Base-by-base conservation (phyloP, 1,284 basidiomycete species). In the Macrocybe sp. region DNA sequence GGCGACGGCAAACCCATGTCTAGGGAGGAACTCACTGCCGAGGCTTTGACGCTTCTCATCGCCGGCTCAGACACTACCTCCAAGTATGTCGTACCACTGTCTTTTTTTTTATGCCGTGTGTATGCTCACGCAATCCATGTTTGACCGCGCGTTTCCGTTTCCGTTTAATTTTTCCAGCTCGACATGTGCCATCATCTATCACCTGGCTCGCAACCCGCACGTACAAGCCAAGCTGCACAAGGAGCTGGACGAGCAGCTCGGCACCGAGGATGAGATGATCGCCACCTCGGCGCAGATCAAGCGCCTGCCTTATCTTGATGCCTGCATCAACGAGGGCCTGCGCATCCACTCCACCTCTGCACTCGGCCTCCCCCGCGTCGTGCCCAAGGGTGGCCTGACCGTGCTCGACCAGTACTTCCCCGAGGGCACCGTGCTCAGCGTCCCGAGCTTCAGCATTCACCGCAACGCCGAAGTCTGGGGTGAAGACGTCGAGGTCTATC, bases 61-160 rank as follows among this genome's bases (percentile, higher is more conserved):
- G 92, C 90, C 30, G 89, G 88, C 2, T 85, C 82, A 7, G 89
- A 91, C 59, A 91, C 88, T 2, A 90, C 88, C 1, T 90, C 89
- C 45, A 92, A 91, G 87, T 88, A 56, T 52, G 80, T 59, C 9
- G 11, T 16, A 12, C 10, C 36, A 28, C 28, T 40, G 37, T 30
- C 36, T 45, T 28, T 6, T 48, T 14, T 44, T 6, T 35, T n/a
- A n/a, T n/a, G n/a, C n/a, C n/a, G n/a, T n/a, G n/a, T n/a, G 22
- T 22, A 2, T 22, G 22, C 22, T 22, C 22, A 22, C 22, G 22
- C 22, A 4, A 22, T 22, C 22, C 2, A 22, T 22, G 22, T 22
- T 22, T 22, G 22, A 22, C 4, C 22, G 4, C 22, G 22, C 22
- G 6, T 41, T 28, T 22, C 22, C 7, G 32, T 44, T 42, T n/a